phyloP scores from a whole-genome alignment of 495 filamentous ascomycete species.

The Cudoniella acicularis region DNA sequence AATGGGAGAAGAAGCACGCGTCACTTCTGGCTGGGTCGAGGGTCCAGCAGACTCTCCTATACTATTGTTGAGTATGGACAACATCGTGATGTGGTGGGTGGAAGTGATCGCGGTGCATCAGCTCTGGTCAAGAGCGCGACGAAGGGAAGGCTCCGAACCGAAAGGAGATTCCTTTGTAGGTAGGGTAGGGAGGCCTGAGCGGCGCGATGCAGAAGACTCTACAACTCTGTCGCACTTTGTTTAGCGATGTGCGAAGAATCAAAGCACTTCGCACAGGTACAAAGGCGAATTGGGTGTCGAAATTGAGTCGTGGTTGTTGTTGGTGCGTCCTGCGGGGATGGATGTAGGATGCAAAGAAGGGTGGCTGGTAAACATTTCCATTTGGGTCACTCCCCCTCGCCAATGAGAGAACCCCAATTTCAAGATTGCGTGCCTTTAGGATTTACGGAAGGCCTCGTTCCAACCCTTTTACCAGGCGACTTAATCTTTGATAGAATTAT shows the following conservation, averaged over 20 bases:
- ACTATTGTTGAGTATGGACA: too few species aligned
- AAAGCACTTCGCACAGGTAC: background rate
- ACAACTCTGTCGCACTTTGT: background rate
- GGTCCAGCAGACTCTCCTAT: conserved; percentile 6
- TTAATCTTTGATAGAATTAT: too few species aligned
- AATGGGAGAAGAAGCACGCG: conserved; percentile 21
- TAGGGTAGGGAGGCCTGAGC: background rate
- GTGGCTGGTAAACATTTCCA: too few species aligned
- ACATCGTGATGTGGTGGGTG: conserved; percentile 35
- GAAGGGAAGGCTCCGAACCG: background rate
- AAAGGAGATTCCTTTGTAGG: background rate
- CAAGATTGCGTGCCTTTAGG: background rate
- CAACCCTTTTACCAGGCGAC: background rate
- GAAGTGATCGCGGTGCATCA: conserved; percentile 43
- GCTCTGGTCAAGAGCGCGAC: background rate
- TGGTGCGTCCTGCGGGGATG: background rate
- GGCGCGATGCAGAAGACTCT: background rate
- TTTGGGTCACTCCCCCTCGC: background rate
- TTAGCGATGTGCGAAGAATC: background rate
- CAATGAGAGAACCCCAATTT: background rate
- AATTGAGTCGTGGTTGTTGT: background rate
- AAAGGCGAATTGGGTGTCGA: background rate
- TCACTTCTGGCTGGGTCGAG: conserved; percentile 2
- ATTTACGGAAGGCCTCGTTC: background rate
- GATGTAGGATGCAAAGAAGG: background rate